These are phyloP conservation scores for Colletotrichum incanum DNA, from an alignment of 2,329 filamentous ascomycete genomes.

Conservation along the genomic window DNA sequence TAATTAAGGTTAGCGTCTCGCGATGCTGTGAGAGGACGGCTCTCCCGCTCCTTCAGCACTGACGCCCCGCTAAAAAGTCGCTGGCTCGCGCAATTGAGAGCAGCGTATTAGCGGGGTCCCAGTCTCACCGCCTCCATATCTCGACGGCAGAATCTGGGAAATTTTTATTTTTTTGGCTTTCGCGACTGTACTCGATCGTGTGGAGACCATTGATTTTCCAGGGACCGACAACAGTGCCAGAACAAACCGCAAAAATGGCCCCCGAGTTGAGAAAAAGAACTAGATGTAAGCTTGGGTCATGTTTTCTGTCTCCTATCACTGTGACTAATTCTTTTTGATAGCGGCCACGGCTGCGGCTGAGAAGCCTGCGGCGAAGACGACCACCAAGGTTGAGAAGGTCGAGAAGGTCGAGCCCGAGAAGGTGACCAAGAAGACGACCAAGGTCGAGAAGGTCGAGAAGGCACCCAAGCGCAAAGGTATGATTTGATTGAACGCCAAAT, in stretches of 20 bases:
- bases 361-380: slow-evolving; percentile 51
- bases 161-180: slow-evolving; percentile 50
- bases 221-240: slow-evolving; percentile 24
- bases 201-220: slow-evolving; percentile 23
- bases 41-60: slow-evolving; percentile 11
- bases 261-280: slow-evolving; percentile 60
- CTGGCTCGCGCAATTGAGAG: slow-evolving; percentile 12
- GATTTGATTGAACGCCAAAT: slow-evolving; percentile 11
- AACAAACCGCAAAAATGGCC: slow-evolving; percentile 56
- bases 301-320: rapidly evolving
- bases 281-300: slow-evolving; percentile 46
- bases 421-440: slow-evolving; percentile 46
- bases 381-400: slow-evolving; percentile 37
- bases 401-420: slow-evolving; percentile 37
- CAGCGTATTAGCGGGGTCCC: slow-evolving; percentile 29
- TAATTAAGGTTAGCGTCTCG: slow-evolving; percentile 25
- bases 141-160: slow-evolving; percentile 43
- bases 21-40: slow-evolving; percentile 17
- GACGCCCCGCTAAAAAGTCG: slow-evolving; percentile 24
- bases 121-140: slow-evolving; percentile 36
- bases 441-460: slow-evolving; percentile 50
- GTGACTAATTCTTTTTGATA: slow-evolving; percentile 31
- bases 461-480: slow-evolving; percentile 57
- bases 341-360: slow-evolving; percentile 52
- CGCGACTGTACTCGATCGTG: slow-evolving; percentile 28